Evolutionary conservation across 2,329 filamentous ascomycete genomes (phyloP), one percentile per base, ranked within the genome.

Genomic region (Lanzia echinophila): DNA sequence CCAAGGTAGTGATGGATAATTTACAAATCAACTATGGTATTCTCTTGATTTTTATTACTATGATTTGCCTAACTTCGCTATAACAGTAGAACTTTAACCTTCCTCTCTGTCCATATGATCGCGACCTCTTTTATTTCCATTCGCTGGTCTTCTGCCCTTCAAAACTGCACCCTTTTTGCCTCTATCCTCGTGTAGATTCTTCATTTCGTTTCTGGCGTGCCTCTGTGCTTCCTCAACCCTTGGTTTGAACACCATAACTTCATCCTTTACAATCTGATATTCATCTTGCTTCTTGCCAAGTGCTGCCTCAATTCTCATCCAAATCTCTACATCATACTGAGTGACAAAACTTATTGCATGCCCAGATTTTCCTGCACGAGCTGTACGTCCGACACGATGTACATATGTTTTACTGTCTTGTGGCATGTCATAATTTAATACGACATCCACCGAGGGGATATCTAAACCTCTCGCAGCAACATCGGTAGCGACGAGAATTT

Each of bases 391-490:
- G 1, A 96, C 90, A 50, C 90, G 81, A 70, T 96, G 90, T 32
- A 96, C 87, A 64, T 95, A 95, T 0, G 90, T 96, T 71, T 95
- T 95, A 63, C 82, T 88, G 70, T 95, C 89, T 28, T 83, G 80
- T 0, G 90, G 89, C 2, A 96, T 72, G 65, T 96, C 90, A 61
- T 85, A 88, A 71, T 96, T 96, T 60, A 96, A 70, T 2, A 96
- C 88, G 0, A 92, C 73, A 60, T 95, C 90, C 12, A 96, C 90
- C n/a, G 83, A 86, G 12, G 90, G 90, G 45, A 96, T 95, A 74
- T 96, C 91, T 6, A 96, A 77, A 77, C 91, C 92, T 68, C 91
- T 84, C 1, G 91, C 88, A 1, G 91, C 91, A n/a, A 96, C 89
- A 68, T 96, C 91, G 0, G 91, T 96, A 11, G 90, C 90, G 3